Evolutionary conservation across 2,329 filamentous ascomycete genomes (phyloP).

Genomic region (Aspergillus niger): DNA sequence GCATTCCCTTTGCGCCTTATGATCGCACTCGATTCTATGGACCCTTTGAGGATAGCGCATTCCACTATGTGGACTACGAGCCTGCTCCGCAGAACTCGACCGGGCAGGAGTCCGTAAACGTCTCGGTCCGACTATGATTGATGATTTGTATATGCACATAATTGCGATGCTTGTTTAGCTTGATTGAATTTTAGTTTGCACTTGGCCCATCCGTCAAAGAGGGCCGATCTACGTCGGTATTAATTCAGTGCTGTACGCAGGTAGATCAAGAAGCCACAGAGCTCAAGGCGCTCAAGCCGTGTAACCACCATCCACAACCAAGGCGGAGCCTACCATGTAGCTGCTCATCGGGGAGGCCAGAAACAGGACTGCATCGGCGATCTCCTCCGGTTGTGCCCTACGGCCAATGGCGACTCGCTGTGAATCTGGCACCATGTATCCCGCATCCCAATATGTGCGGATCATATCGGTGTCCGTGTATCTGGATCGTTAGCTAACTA

Average conservation of each 20-base stretch:
- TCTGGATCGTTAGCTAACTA: slow-evolving; percentile 11
- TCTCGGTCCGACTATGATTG: neutral
- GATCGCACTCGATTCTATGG: slow-evolving; percentile 51
- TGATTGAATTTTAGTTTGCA: neutral
- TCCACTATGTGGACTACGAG: slow-evolving; percentile 35
- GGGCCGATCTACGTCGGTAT: neutral
- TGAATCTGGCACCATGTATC: neutral
- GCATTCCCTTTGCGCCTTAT: slow-evolving; percentile 44
- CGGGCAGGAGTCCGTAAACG: neutral
- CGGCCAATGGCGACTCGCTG: slow-evolving; percentile 43
- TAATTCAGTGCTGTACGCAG: neutral
- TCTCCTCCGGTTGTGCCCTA: slow-evolving; percentile 50
- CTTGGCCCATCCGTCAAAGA: neutral
- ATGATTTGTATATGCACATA: neutral
- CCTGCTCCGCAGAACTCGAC: slow-evolving; percentile 13
- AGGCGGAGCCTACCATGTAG: slow-evolving; percentile 44
- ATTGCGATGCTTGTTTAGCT: neutral
- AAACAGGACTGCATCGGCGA: slow-evolving; percentile 49
- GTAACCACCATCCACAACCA: slow-evolving; percentile 33
- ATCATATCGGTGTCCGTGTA: slow-evolving; percentile 30
- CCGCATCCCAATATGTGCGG: slow-evolving; percentile 14
- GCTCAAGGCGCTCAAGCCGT: slow-evolving; percentile 17
- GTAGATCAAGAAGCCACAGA: too few species aligned
- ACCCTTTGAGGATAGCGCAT: slow-evolving; percentile 37
- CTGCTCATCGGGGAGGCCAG: slow-evolving; percentile 46